Percentiles rank a stretch among this genome's conserved stretches.
Conservation (phyloP, 2,329 filamentous ascomycete species). For the Harringtonia lauricola region DNA sequence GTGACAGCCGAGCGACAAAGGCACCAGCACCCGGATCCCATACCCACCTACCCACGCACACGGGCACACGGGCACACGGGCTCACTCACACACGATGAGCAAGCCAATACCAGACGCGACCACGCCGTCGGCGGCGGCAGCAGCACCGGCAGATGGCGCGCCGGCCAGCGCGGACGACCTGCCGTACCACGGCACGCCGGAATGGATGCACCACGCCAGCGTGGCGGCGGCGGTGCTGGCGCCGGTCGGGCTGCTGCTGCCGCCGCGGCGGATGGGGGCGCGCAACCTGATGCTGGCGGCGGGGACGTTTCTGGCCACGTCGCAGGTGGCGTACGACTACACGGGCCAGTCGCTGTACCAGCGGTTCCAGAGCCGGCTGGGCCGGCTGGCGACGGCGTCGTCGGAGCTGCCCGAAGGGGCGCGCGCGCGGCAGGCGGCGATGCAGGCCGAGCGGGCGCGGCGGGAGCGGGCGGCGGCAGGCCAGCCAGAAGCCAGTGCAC, state of each 20-base stretch:
- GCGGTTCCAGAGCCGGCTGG: constrained; percentile 34
- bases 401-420: constrained; percentile 42
- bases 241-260: constrained; percentile 36
- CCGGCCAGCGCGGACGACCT: not conserved
- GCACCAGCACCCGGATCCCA: too few species aligned
- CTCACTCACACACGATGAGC: not conserved
- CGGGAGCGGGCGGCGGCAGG: constrained; percentile 15
- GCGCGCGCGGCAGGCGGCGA: constrained; percentile 31
- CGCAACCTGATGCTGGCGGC: constrained; percentile 38
- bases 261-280: constrained; percentile 37
- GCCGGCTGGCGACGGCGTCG: not conserved
- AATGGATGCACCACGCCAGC: too few species aligned
- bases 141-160: not conserved
- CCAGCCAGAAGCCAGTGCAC: not conserved
- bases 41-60: not conserved
- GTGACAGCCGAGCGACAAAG: too few species aligned
- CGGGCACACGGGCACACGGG: not conserved
- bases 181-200: constrained; percentile 17
- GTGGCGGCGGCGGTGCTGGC: constrained; percentile 35
- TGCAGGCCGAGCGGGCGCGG: constrained; percentile 33
- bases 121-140: not conserved
- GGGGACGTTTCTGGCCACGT: constrained; percentile 40
- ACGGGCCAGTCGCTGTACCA: constrained; percentile 40
- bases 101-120: not conserved
- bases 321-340: constrained; percentile 45